Evolutionary conservation across 2,329 filamentous ascomycete genomes (phyloP).

Genomic region (Emmonsiellopsis sp.): DNA sequence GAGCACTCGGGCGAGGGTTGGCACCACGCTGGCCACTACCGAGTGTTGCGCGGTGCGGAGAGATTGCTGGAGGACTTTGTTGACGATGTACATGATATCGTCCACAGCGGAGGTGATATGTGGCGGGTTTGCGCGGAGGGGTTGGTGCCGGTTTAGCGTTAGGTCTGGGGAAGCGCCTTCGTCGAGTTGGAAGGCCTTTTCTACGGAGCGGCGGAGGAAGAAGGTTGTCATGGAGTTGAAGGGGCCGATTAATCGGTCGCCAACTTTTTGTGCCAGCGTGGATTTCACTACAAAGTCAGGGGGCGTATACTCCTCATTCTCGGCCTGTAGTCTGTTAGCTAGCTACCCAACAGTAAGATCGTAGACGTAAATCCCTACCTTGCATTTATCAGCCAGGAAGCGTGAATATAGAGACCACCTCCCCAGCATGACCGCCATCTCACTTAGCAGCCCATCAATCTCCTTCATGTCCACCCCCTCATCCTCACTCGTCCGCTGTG

Average conservation of each 20-base stretch:
- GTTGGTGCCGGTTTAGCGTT: conserved; percentile 62
- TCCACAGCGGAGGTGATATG: conserved; percentile 94
- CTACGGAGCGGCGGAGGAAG: conserved; percentile 91
- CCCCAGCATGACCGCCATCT: conserved; percentile 85
- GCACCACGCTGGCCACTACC: conserved; percentile 68
- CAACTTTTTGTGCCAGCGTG: conserved; percentile 69
- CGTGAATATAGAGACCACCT: conserved; percentile 88
- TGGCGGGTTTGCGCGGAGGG: conserved; percentile 68
- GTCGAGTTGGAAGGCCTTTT: conserved; percentile 95
- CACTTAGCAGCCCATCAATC: conserved; percentile 75
- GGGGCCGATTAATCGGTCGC: conserved; percentile 62
- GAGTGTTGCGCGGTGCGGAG: conserved; percentile 76
- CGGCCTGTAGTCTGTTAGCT: conserved; percentile 1
- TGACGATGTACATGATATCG: conserved; percentile 99
- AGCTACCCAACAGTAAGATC: conserved; percentile 9
- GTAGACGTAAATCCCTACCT: conserved; percentile 43
- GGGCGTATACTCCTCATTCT: conserved; percentile 45
- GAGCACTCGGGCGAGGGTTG: conserved; percentile 70
- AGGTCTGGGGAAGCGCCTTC: conserved; percentile 68
- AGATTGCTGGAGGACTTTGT: conserved; percentile 78
- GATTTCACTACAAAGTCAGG: conserved; percentile 72
- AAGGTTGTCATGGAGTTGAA: conserved; percentile 93
- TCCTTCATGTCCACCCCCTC: conserved; percentile 96
- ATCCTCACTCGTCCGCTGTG: conserved; percentile 63
- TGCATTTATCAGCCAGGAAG: conserved; percentile 80